Percentiles rank a stretch among this genome's conserved stretches.
phyloP scores from a whole-genome alignment of 225 moss, liverwort and hornwort species.

The Straminergon stramineum region DNA sequence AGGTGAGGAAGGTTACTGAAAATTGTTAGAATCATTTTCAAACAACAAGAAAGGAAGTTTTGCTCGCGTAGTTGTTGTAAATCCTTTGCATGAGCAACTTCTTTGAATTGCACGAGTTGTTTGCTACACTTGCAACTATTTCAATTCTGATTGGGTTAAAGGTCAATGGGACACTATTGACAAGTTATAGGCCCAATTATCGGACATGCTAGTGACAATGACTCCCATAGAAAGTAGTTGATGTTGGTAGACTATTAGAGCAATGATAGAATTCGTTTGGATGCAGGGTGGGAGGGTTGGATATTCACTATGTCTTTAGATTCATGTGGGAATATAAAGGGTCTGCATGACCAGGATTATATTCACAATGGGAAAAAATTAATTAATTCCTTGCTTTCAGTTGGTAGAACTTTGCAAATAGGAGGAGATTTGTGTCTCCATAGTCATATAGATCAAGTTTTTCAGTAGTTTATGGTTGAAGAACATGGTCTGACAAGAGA shows the following conservation, averaged over 20 bases:
- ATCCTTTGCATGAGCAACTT: neutral
- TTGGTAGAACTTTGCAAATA: no score
- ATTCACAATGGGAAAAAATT: no score
- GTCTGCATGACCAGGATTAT: no score
- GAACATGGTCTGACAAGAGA: rapidly evolving
- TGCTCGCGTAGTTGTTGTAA: neutral
- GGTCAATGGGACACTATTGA: no score
- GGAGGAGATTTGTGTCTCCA: no score
- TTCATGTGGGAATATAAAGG: rapidly evolving
- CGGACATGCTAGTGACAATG: rapidly evolving
- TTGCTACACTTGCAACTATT: neutral
- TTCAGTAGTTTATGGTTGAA: rapidly evolving
- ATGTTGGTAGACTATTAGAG: no score
- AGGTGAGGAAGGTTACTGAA: rapidly evolving
- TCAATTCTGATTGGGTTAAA: no score
- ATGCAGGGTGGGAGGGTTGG: no score
- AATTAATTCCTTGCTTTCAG: no score
- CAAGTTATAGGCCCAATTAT: no score
- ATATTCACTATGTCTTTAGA: no score
- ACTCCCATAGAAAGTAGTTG: no score
- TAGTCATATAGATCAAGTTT: neutral
- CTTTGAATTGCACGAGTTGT: rapidly evolving
- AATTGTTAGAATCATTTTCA: rapidly evolving
- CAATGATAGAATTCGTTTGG: rapidly evolving
- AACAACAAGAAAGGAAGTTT: rapidly evolving